Evolutionary conservation across 2,329 filamentous ascomycete genomes (phyloP), one percentile per base, ranked within the genome.

Genomic region (Colletotrichum echinochloae): DNA sequence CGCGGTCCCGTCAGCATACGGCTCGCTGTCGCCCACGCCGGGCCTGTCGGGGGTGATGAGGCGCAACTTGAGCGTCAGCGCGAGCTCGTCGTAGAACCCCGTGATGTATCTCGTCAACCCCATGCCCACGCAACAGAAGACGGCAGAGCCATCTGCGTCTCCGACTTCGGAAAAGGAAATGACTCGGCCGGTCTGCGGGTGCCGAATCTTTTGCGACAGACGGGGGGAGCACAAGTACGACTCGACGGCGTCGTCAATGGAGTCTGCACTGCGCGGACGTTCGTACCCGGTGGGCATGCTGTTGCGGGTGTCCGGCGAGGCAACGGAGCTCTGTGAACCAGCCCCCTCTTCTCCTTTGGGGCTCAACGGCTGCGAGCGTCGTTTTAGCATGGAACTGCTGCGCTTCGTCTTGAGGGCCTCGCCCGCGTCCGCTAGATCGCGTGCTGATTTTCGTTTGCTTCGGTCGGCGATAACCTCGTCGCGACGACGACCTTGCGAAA

Each of bases 161-260:
- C 96, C 96, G 3, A 99, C 96, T 79, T 99, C 96, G 0, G 95
- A 98, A 77, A 98, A 99, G 0, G 94, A 97, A 74, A 99, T 98
- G 3, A 92, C 86, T 20, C 96, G 90, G 1, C 95, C 94, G 0
- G 93, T 97, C 69, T 93, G 91, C 0, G 94, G 94, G 80, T 98
- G 94, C 28, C 87, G 86, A 61, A 98, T 94, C 81, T 92, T 97
- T 77, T 97, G 95, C 4, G 94, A 97, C 64, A 99, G 82, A 9
- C 95, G 90, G 0, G 94, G 91, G 14, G 94, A 94, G 75, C 90
- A 90, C 8, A 98, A 85, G 77, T 97, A 99, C 2, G 91, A 89
- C 66, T 94, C 90, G 0, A 99, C 94, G 0, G 94, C 94, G 76
- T 95, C 89, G 74, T 98, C 95, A 51, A 98, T 89, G 0, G 95